Percentiles rank a stretch among this genome's conserved stretches.
These are phyloP conservation scores for Mycena epipterygia DNA, from an alignment of 768 basidiomycete species.

Conservation along the genomic window DNA sequence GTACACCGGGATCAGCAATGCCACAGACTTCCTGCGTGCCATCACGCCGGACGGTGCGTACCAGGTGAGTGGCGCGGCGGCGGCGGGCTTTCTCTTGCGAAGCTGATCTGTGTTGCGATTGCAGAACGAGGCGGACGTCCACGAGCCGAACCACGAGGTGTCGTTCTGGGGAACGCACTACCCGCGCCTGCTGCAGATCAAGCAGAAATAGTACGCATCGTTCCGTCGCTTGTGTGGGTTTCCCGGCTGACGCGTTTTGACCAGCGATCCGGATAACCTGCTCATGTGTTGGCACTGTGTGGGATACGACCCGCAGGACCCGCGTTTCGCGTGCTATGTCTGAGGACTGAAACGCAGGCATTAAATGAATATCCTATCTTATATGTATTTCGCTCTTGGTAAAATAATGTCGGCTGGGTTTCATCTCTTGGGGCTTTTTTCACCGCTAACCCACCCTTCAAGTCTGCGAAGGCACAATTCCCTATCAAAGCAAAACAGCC, in stretches of 20 bases:
- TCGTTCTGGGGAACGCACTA: conserved; percentile 47
- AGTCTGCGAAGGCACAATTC: no score
- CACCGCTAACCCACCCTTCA: no score
- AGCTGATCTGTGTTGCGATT: background rate
- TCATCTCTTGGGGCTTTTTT: no score
- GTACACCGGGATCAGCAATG: conserved; percentile 36
- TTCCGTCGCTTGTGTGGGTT: background rate
- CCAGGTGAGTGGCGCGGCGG: conserved; percentile 30
- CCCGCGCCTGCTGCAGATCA: conserved; percentile 41
- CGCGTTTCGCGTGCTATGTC: conserved; percentile 34
- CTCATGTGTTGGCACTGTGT: conserved; percentile 49
- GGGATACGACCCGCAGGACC: conserved; percentile 30
- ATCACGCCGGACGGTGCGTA: conserved; percentile 46
- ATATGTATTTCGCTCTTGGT: background rate
- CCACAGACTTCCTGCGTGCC: conserved; percentile 39
- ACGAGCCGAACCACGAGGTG: conserved; percentile 46
- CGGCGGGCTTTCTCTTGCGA: background rate
- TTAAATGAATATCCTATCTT: background rate
- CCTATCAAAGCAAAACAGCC: no score
- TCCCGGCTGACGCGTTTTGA: background rate
- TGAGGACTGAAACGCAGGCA: background rate
- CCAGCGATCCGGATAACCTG: conserved; percentile 42
- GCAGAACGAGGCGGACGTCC: conserved; percentile 47
- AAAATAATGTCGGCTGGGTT: no score
- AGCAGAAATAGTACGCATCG: conserved; percentile 44